A percentile compares a stretch with the other conserved stretches of the same genome.
Conservation (phyloP, 176 grass and related monocot genomes). For the Metroxylon sagu region DNA sequence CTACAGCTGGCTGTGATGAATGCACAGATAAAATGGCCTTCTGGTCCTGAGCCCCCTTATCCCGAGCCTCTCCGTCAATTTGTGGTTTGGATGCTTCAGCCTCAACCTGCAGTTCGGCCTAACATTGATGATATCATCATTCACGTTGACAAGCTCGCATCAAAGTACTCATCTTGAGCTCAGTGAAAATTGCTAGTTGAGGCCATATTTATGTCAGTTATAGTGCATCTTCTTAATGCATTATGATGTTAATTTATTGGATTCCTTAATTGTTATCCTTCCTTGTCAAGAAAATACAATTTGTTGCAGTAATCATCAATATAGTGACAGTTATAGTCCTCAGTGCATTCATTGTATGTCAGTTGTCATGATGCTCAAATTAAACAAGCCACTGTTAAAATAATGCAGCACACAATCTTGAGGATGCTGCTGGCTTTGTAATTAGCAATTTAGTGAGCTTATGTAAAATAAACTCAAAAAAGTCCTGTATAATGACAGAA, state of each 20-base stretch:
- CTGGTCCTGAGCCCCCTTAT: slow-evolving; percentile 28
- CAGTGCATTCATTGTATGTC: no score
- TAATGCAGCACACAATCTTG: no score
- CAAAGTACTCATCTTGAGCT: slow-evolving; percentile 57
- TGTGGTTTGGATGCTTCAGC: slow-evolving; percentile 87
- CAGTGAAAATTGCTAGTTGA: slow-evolving; percentile 9
- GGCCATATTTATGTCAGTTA: slow-evolving; percentile 4
- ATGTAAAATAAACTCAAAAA: no score
- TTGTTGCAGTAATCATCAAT: not conserved
- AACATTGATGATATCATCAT: slow-evolving; percentile 79
- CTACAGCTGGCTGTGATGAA: slow-evolving; percentile 44
- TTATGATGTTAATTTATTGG: slow-evolving; percentile 25
- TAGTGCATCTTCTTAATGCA: slow-evolving; percentile 13
- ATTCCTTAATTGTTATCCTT: not conserved
- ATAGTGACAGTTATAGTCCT: not conserved
- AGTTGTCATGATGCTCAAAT: no score
- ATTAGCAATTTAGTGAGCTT: no score
- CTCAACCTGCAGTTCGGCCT: slow-evolving; percentile 66
- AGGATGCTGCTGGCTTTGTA: no score
- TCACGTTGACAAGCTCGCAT: slow-evolving; percentile 84
- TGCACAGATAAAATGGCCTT: slow-evolving; percentile 77
- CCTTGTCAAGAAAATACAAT: not conserved
- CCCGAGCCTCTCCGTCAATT: slow-evolving; percentile 65
- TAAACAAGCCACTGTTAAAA: no score
- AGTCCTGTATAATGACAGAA: no score